A percentile compares a stretch with the other conserved stretches of the same genome.
phyloP scores from a whole-genome alignment of 805 yeast genomes.

The Metschnikowia baotianmanensis region DNA sequence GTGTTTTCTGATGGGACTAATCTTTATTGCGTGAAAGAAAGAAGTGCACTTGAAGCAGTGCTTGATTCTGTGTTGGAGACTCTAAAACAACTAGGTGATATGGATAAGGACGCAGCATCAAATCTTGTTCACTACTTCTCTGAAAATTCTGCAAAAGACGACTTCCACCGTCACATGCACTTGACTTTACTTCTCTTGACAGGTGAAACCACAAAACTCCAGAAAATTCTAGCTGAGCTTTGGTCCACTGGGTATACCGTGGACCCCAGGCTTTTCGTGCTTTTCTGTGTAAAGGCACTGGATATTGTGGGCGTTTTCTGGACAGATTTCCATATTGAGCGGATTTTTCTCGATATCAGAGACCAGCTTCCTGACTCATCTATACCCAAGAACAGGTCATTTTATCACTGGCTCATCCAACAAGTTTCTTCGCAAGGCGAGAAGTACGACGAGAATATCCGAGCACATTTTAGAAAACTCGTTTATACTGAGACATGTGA shows the following conservation, averaged over 20 bases:
- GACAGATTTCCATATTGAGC: constrained; percentile 4
- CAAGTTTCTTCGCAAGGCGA: constrained; percentile 2
- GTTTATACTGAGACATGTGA: constrained; percentile 6
- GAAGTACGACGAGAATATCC: neutral
- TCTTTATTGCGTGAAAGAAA: constrained; percentile 5
- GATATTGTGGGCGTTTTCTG: constrained; percentile 5
- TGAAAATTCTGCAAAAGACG: neutral
- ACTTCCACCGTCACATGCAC: neutral
- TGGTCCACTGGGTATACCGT: neutral
- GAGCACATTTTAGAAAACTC: constrained; percentile 7
- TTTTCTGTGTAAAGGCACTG: neutral
- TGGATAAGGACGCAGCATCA: neutral
- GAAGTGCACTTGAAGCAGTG: neutral
- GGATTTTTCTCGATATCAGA: constrained; percentile 4
- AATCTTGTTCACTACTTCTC: neutral
- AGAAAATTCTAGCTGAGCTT: neutral
- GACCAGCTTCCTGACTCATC: neutral
- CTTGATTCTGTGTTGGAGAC: no score
- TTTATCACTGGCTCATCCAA: constrained; percentile 14
- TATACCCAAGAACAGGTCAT: neutral
- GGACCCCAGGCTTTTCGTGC: constrained; percentile 16
- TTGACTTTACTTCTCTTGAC: constrained; percentile 9
- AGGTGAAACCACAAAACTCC: constrained; percentile 1
- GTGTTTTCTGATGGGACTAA: constrained; percentile 7
- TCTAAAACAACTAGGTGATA: no score